These are phyloP conservation scores for Bauhinia variegata DNA, from an alignment of 306 rosid genomes.

Conservation along the genomic window DNA sequence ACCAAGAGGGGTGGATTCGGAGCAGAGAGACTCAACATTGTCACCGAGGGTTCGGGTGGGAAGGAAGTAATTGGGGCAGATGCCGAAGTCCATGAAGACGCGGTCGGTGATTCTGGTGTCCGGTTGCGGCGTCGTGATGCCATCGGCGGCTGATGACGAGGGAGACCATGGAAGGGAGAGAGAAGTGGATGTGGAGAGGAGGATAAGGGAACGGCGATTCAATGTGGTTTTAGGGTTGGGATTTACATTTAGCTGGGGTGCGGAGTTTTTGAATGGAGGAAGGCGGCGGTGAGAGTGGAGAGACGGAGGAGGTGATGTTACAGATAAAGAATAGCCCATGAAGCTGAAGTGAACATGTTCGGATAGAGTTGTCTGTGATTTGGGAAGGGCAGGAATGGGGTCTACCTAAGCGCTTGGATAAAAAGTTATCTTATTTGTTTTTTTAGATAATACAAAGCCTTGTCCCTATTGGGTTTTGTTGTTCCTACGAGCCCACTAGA, in stretches of 20 bases:
- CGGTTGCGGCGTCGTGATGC: conserved; percentile 33
- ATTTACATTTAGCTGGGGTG: conserved; percentile 19
- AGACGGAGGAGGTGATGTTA: conserved; percentile 21
- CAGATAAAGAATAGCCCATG: conserved; percentile 52
- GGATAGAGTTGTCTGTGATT: neutral
- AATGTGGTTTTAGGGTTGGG: conserved; percentile 32
- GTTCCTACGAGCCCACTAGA: no score
- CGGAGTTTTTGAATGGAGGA: neutral
- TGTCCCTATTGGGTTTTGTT: no score
- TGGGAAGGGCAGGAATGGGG: neutral
- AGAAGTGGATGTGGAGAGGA: conserved; percentile 49
- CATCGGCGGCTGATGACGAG: neutral
- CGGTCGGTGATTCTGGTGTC: conserved; percentile 89
- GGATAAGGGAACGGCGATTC: conserved; percentile 60
- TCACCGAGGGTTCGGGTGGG: conserved; percentile 60
- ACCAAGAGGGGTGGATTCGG: conserved; percentile 70
- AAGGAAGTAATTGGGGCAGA: conserved; percentile 78
- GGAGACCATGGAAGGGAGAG: conserved; percentile 39
- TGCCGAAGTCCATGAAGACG: conserved; percentile 82
- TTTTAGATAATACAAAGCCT: no score
- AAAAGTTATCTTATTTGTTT: no score
- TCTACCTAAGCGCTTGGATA: no score
- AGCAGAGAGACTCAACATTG: conserved; percentile 58
- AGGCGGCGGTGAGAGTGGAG: conserved; percentile 26
- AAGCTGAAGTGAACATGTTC: conserved; percentile 35